These are phyloP conservation scores for Boletellus sp. DNA, from an alignment of 1,284 basidiomycete genomes.

Conservation along the genomic window DNA sequence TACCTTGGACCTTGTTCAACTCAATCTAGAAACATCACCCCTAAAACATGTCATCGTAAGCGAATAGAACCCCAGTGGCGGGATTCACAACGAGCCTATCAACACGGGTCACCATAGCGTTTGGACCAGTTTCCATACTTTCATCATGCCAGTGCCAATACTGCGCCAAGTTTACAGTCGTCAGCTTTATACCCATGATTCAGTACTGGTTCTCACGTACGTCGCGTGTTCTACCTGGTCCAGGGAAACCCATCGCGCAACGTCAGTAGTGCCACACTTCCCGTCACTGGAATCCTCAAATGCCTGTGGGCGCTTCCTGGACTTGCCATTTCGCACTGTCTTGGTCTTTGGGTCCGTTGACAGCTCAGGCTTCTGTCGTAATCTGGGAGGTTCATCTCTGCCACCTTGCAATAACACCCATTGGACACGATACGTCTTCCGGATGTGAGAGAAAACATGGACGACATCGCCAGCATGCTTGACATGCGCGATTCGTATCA, in stretches of 20 bases:
- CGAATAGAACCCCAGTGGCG: too few relatives aligned
- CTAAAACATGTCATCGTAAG: too few relatives aligned
- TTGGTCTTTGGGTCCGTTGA: constrained; percentile 5
- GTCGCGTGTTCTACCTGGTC: constrained; percentile 58
- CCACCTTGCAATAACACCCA: constrained; percentile 66
- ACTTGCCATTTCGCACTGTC: constrained; percentile 9
- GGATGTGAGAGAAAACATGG: constrained; percentile 90
- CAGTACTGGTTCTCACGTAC: constrained; percentile 41
- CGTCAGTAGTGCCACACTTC: constrained; percentile 4
- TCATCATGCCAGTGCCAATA: constrained; percentile 61
- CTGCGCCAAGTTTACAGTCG: constrained; percentile 30
- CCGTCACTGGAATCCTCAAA: constrained; percentile 11
- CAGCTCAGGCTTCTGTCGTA: constrained; percentile 8
- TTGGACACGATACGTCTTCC: constrained; percentile 82
- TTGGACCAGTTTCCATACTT: constrained; percentile 51
- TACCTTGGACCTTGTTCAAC: too few relatives aligned
- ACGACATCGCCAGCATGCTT: constrained; percentile 61
- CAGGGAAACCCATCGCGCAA: constrained; percentile 50
- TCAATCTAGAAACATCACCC: too few relatives aligned
- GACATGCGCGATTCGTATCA: constrained; percentile 43
- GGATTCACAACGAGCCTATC: too few relatives aligned
- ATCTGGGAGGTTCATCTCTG: constrained; percentile 34
- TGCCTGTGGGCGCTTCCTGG: constrained; percentile 9
- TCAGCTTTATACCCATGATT: background rate
- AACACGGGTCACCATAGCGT: constrained; percentile 19